These are phyloP conservation scores for Rhododendron molle DNA, from an alignment of 148 eudicot species.

Conservation along the genomic window DNA sequence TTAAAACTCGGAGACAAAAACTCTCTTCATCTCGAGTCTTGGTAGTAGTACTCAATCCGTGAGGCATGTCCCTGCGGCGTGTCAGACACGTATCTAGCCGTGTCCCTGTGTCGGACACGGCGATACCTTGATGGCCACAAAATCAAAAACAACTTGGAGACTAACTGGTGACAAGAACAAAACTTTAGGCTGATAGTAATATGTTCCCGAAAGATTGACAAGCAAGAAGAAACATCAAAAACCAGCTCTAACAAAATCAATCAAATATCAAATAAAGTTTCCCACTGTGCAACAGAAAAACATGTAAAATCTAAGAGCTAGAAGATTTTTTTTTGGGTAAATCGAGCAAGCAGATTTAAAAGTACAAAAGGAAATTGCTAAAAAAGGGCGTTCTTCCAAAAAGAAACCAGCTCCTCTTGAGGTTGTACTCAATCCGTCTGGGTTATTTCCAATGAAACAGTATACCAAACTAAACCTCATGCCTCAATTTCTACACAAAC, in stretches of 20 bases:
- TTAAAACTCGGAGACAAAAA: not conserved
- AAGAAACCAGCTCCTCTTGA: not conserved
- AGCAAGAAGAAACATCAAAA: not conserved
- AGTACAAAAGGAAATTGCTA: not conserved
- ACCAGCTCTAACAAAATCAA: not conserved
- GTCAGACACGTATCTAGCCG: too few relatives aligned
- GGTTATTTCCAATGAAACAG: not conserved
- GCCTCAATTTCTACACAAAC: not conserved
- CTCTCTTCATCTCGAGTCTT: not conserved
- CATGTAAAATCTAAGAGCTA: not conserved
- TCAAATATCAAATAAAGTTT: not conserved
- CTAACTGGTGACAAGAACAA: not conserved
- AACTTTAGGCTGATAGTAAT: not conserved
- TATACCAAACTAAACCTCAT: not conserved
- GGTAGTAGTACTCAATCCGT: not conserved
- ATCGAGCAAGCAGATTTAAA: not conserved
- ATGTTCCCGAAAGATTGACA: not conserved
- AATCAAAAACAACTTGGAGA: not conserved
- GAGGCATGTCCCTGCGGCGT: too few relatives aligned
- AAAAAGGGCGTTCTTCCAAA: not conserved
- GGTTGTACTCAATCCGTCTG: not conserved
- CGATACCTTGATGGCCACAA: not conserved
- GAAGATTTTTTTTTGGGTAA: not conserved
- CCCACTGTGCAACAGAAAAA: not conserved
- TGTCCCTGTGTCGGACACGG: too few relatives aligned